Evolutionary conservation across 345 rosid genomes (phyloP).

Genomic region (Populus pruinosa): DNA sequence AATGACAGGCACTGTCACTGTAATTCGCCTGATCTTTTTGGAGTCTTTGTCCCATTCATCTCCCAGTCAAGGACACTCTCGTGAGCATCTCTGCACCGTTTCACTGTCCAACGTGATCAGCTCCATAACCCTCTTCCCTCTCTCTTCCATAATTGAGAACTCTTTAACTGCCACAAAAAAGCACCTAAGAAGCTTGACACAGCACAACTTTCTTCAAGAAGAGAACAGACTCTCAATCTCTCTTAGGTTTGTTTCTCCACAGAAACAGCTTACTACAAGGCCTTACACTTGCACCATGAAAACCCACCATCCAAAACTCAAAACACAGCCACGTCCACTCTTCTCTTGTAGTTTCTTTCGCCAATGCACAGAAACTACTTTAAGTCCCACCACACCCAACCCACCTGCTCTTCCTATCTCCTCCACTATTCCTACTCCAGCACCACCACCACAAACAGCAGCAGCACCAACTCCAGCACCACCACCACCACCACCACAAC

Average conservation of each 20-base stretch:
- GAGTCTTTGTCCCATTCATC: not conserved
- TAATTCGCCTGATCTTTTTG: not conserved
- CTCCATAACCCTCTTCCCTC: not conserved
- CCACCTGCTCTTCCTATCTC: constrained; percentile 41
- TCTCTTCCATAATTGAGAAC: constrained; percentile 8
- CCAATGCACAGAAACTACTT: constrained; percentile 61
- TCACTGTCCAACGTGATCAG: not conserved
- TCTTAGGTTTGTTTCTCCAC: not conserved
- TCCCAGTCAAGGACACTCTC: not conserved
- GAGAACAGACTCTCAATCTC: not conserved
- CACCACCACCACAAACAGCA: not conserved
- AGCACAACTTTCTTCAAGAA: not conserved
- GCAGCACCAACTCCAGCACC: not conserved
- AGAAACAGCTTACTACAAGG: not conserved
- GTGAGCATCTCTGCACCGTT: constrained; percentile 3
- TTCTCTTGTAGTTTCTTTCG: constrained; percentile 84
- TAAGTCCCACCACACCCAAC: constrained; percentile 49
- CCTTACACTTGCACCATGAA: constrained; percentile 30
- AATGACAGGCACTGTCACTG: not conserved
- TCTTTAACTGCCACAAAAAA: not conserved
- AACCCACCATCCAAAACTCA: constrained; percentile 55
- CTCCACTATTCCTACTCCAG: constrained; percentile 20
- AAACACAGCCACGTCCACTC: constrained; percentile 64
- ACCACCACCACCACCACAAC: constrained; percentile 13
- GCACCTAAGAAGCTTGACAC: not conserved